Conservation (phyloP, 129 eudicot species). For the Flaveria robusta region DNA sequence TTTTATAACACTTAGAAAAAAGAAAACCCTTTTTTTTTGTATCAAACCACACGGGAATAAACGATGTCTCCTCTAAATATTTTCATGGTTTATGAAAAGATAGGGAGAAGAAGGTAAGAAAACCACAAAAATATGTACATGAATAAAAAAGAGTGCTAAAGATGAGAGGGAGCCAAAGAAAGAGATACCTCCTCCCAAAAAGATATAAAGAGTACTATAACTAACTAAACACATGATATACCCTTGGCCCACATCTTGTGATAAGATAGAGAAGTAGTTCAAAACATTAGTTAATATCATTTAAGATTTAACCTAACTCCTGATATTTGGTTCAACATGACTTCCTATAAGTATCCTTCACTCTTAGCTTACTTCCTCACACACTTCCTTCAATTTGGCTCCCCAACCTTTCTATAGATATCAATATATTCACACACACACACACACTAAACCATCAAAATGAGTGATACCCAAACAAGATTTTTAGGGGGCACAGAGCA, state of each 20-base stretch:
- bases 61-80: no score
- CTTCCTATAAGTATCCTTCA: conserved; percentile 26
- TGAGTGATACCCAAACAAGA: conserved; percentile 35
- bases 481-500: conserved; percentile 45
- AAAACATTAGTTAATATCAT: conserved; percentile 27
- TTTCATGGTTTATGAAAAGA: no score
- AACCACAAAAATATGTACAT: no score
- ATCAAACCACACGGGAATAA: no score
- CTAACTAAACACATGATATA: not conserved
- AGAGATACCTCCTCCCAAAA: no score
- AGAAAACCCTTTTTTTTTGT: no score
- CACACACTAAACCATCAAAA: conserved; percentile 11
- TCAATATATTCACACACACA: not conserved
- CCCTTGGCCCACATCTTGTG: conserved; percentile 21
- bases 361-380: not conserved
- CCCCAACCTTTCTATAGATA: not conserved
- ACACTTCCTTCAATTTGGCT: not conserved
- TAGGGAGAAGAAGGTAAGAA: no score
- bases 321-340: not conserved
- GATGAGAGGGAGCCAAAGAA: no score
- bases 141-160: no score
- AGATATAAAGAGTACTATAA: not conserved
- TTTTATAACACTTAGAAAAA: no score
- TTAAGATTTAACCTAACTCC: conserved; percentile 37
- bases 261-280: conserved; percentile 14